phyloP scores from a whole-genome alignment of 371 early-diverging fungal genomes.

The Mucor saturninus region DNA sequence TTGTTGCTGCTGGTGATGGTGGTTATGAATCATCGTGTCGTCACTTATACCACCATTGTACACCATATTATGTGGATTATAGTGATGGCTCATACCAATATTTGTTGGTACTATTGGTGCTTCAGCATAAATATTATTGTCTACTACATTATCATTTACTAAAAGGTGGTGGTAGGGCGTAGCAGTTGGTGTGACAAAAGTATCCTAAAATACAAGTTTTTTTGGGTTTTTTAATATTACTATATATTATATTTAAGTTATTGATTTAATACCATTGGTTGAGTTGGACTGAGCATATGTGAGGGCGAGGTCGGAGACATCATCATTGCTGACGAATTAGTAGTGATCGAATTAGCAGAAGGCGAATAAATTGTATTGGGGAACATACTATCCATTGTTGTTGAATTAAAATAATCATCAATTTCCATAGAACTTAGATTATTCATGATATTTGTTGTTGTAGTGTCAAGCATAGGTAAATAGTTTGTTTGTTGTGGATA shows the following conservation, averaged over 20 bases:
- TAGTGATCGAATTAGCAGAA: conserved; percentile 27
- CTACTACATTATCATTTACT: not conserved
- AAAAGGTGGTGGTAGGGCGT: conserved; percentile 8
- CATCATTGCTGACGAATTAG: conserved; percentile 28
- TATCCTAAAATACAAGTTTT: conserved; percentile 16
- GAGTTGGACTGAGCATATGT: conserved; percentile 16
- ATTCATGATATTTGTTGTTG: conserved; percentile 22
- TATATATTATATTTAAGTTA: not conserved
- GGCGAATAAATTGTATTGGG: conserved; percentile 15
- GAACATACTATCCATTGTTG: conserved; percentile 9
- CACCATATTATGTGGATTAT: conserved; percentile 6
- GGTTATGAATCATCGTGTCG: conserved; percentile 6
- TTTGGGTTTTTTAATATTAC: conserved; percentile 1
- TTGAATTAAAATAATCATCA: conserved; percentile 25
- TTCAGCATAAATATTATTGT: conserved; percentile 8
- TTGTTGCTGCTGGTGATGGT: conserved; percentile 5
- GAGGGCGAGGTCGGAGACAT: conserved; percentile 27
- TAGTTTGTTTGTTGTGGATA: conserved; percentile 13
- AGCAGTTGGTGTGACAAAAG: conserved; percentile 14
- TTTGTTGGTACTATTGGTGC: conserved; percentile 13
- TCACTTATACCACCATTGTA: conserved; percentile 9
- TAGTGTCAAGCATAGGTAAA: conserved; percentile 6
- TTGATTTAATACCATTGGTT: conserved; percentile 16
- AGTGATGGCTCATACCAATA: conserved; percentile 9
- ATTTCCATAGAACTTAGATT: conserved; percentile 25